Evolutionary conservation across 345 rosid species (phyloP).

Genomic region (Euphorbia lathyris): DNA sequence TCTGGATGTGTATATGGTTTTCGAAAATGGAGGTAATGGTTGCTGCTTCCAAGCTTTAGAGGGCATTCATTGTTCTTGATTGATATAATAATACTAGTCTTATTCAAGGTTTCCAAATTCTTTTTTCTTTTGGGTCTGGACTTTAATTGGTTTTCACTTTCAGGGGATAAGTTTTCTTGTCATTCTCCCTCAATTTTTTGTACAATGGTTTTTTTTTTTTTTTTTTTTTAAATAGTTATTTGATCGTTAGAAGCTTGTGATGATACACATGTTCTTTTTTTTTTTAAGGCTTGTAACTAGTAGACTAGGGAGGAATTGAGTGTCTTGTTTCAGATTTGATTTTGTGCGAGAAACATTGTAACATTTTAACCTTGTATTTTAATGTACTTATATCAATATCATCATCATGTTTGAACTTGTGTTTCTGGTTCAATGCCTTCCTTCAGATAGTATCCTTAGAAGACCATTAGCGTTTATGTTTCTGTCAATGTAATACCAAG

Average conservation of each 20-base stretch:
- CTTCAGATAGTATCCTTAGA: no score
- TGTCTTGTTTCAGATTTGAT: background rate
- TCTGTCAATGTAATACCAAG: no score
- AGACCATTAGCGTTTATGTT: no score
- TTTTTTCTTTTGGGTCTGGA: background rate
- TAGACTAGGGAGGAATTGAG: constrained; percentile 5
- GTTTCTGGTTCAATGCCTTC: no score
- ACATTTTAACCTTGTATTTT: background rate
- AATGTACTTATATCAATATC: background rate
- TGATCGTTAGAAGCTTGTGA: background rate
- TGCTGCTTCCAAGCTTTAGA: constrained; percentile 24
- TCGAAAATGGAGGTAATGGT: constrained; percentile 19
- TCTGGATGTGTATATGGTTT: constrained; percentile 12
- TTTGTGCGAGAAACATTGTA: constrained; percentile 15
- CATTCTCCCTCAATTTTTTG: constrained; percentile 19
- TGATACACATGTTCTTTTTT: background rate
- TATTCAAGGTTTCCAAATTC: constrained; percentile 8
- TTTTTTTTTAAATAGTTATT: background rate
- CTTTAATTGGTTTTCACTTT: background rate
- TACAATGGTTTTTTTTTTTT: constrained; percentile 5
- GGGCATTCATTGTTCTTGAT: constrained; percentile 7
- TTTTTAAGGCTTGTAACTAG: constrained; percentile 6
- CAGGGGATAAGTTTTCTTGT: constrained; percentile 14
- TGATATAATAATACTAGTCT: background rate
- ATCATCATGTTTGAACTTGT: no score